Evolutionary conservation across 2,329 filamentous ascomycete species (phyloP).

Genomic region (Diaporthe vexans): DNA sequence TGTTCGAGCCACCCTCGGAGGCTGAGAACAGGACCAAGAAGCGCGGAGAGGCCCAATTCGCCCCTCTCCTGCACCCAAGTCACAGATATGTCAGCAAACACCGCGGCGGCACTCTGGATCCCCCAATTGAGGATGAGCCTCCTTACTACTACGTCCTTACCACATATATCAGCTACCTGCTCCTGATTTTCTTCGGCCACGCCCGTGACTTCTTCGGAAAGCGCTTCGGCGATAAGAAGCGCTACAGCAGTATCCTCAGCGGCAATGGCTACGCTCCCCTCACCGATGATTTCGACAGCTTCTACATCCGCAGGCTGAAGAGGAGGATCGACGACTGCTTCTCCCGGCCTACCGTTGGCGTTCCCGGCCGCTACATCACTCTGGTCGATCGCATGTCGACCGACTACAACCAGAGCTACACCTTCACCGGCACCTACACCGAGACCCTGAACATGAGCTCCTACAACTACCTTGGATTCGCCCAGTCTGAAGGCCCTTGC

Average conservation of each 20-base stretch:
- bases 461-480: conserved; percentile 99
- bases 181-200: conserved; percentile 95
- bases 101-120: conserved; percentile 82
- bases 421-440: conserved; percentile 89
- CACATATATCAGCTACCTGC: conserved; percentile 97
- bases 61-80: conserved; percentile 81
- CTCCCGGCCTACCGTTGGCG: conserved; percentile 89
- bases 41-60: conserved; percentile 90
- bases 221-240: conserved; percentile 86
- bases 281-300: conserved; percentile 99
- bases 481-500: conserved; percentile 96
- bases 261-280: conserved; percentile 93
- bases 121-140: conserved; percentile 93
- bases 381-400: conserved; percentile 91
- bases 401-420: conserved; percentile 92
- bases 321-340: conserved; percentile 98
- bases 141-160: conserved; percentile 97
- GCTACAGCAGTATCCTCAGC: conserved; percentile 85
- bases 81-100: conserved; percentile 94
- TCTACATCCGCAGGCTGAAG: conserved; percentile 94
- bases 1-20: conserved; percentile 90
- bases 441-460: conserved; percentile 99
- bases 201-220: conserved; percentile 98
- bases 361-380: conserved; percentile 94
- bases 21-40: conserved; percentile 83